Conservation (phyloP, 2,329 filamentous ascomycete genomes). For the Claviceps citrina region DNA sequence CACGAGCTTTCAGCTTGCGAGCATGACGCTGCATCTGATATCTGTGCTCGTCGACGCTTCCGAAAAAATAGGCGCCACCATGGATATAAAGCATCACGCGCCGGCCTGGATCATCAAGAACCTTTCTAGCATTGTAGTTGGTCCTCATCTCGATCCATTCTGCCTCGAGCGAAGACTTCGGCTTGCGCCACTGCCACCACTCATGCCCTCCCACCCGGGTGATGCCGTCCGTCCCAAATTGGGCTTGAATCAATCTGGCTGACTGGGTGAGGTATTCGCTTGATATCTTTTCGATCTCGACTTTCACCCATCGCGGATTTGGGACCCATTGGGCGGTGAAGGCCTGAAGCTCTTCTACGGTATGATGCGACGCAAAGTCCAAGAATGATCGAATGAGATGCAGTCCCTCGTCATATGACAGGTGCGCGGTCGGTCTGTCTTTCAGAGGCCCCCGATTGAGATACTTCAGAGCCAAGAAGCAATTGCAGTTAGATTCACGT, state of each 20-base stretch:
- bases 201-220: constrained; percentile 61
- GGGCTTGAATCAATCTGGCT: constrained; percentile 49
- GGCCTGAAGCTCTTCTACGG: constrained; percentile 80
- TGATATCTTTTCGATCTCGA: constrained; percentile 52
- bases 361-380: constrained; percentile 69
- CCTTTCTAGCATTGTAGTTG: constrained; percentile 54
- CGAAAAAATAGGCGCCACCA: constrained; percentile 90
- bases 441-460: constrained; percentile 60
- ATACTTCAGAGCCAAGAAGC: constrained; percentile 39
- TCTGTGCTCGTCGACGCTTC: constrained; percentile 89
- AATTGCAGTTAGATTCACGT: background rate
- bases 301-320: constrained; percentile 72
- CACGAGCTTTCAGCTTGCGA: constrained; percentile 76
- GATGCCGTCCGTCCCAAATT: constrained; percentile 66
- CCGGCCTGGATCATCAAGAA: constrained; percentile 41
- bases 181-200: constrained; percentile 82
- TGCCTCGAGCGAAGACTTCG: constrained; percentile 50
- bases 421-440: constrained; percentile 72
- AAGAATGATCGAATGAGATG: constrained; percentile 79
- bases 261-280: constrained; percentile 47
- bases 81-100: constrained; percentile 89
- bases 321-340: constrained; percentile 91
- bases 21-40: constrained; percentile 96
- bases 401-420: constrained; percentile 88
- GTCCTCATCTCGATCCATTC: constrained; percentile 96